phyloP scores from a whole-genome alignment of 164 flowering plant genomes.

The Nymphaea thermarum region DNA sequence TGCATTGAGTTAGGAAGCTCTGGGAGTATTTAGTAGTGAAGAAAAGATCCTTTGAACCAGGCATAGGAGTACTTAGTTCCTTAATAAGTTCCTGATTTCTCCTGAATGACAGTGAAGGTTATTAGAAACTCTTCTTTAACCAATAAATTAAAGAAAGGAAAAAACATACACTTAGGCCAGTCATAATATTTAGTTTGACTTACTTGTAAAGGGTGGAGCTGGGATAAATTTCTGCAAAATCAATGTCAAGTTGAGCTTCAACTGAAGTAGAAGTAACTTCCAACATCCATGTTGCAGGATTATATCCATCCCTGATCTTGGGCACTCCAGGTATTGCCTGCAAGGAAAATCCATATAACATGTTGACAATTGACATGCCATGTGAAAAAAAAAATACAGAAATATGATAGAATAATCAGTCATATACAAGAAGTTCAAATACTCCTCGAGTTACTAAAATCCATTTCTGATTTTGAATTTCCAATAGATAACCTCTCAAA shows the following conservation, averaged over 20 bases:
- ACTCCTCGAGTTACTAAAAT: too few species aligned
- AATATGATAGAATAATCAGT: too few species aligned
- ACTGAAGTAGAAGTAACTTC: conserved; percentile 8
- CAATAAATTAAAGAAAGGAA: too few species aligned
- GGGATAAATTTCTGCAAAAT: conserved; percentile 9
- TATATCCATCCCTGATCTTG: conserved; percentile 8
- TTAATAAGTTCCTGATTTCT: conserved; percentile 26
- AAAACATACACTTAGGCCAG: too few species aligned
- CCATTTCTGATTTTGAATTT: too few species aligned
- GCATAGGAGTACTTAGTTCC: conserved; percentile 33
- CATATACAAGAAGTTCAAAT: too few species aligned
- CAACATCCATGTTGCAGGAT: conserved; percentile 17
- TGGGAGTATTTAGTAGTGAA: conserved; percentile 51
- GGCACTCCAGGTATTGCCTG: conserved; percentile 7
- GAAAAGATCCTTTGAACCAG: conserved; percentile 39
- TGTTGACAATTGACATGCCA: too few species aligned
- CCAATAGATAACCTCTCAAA: too few species aligned
- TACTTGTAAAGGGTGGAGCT: conserved; percentile 6
- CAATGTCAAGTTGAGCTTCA: conserved; percentile 5
- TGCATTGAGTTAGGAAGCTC: conserved; percentile 32
- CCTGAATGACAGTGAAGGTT: conserved; percentile 14
- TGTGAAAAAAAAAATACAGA: too few species aligned
- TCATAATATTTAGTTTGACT: background rate
- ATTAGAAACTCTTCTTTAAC: too few species aligned
- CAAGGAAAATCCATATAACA: background rate